Conservation (phyloP, 352 stramenopile species). For the Thraustochytrium sp. region DNA sequence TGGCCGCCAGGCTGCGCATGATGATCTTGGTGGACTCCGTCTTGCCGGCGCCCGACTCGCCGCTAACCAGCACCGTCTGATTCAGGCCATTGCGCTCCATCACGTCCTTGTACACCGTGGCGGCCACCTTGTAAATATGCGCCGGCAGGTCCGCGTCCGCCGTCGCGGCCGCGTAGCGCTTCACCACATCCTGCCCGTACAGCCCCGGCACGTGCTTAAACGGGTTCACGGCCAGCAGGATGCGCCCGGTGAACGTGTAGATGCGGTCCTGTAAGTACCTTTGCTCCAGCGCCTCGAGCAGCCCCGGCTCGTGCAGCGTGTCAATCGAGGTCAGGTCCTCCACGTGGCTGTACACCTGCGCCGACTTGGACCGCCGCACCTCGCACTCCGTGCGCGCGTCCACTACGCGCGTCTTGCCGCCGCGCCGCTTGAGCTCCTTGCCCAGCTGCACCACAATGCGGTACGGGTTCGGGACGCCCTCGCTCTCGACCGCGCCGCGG, state of each 20-base stretch:
- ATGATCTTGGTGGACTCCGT: constrained; percentile 92
- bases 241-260: constrained; percentile 71
- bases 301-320: constrained; percentile 38
- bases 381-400: constrained; percentile 51
- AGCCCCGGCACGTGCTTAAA: constrained; percentile 54
- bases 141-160: constrained; percentile 61
- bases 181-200: constrained; percentile 47
- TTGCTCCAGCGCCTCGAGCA: constrained; percentile 53
- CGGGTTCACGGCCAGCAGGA: constrained; percentile 64
- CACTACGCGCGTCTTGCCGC: constrained; percentile 12
- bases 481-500: background rate
- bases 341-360: constrained; percentile 22
- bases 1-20: constrained; percentile 83
- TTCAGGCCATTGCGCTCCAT: constrained; percentile 65
- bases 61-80: constrained; percentile 82
- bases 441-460: constrained; percentile 11
- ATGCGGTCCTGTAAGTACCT: constrained; percentile 85
- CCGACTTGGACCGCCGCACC: constrained; percentile 53
- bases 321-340: constrained; percentile 38
- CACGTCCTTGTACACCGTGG: constrained; percentile 70
- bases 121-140: constrained; percentile 79
- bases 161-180: constrained; percentile 51
- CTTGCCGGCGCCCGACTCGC: constrained; percentile 85
- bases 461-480: background rate
- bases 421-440: constrained; percentile 27